phyloP scores from a whole-genome alignment of 192 early-diverging fungal species.

The Nowakowskiella sp. region DNA sequence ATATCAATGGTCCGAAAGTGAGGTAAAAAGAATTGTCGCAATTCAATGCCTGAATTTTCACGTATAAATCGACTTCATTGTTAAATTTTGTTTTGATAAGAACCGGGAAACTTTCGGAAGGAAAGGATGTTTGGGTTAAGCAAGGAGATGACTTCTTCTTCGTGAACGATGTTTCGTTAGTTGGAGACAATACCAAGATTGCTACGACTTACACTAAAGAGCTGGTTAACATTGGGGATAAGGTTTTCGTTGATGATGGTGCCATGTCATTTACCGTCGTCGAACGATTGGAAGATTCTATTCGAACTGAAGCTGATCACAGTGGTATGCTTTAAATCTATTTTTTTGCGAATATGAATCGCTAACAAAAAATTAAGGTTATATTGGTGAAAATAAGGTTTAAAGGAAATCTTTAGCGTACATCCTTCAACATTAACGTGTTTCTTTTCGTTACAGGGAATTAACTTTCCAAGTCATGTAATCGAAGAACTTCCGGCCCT shows the following conservation, averaged over 20 bases:
- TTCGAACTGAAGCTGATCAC: constrained; percentile 38
- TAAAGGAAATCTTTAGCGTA: too few species aligned
- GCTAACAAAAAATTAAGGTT: constrained; percentile 17
- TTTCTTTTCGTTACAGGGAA: constrained; percentile 21
- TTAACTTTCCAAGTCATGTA: constrained; percentile 45
- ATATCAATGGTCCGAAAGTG: constrained; percentile 56
- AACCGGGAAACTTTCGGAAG: constrained; percentile 39
- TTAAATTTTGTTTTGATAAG: constrained; percentile 10
- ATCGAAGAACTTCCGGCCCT: constrained; percentile 49
- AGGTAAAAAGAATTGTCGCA: constrained; percentile 15
- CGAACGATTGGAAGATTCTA: constrained; percentile 43
- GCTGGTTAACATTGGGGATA: constrained; percentile 46
- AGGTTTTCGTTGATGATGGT: constrained; percentile 82
- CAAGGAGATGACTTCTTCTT: constrained; percentile 48
- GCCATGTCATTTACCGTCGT: constrained; percentile 90
- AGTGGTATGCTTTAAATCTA: constrained; percentile 22
- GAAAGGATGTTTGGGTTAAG: constrained; percentile 31
- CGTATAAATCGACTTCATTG: not conserved
- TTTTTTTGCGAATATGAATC: constrained; percentile 8
- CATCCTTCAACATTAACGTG: not conserved
- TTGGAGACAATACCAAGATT: constrained; percentile 45
- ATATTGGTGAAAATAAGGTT: constrained; percentile 42
- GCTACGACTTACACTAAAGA: constrained; percentile 49
- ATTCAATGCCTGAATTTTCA: not conserved
- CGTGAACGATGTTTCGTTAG: constrained; percentile 38